Percentiles rank a stretch among this genome's conserved stretches.
phyloP scores from a whole-genome alignment of 148 eudicot species.

The Agrostemma githago region DNA sequence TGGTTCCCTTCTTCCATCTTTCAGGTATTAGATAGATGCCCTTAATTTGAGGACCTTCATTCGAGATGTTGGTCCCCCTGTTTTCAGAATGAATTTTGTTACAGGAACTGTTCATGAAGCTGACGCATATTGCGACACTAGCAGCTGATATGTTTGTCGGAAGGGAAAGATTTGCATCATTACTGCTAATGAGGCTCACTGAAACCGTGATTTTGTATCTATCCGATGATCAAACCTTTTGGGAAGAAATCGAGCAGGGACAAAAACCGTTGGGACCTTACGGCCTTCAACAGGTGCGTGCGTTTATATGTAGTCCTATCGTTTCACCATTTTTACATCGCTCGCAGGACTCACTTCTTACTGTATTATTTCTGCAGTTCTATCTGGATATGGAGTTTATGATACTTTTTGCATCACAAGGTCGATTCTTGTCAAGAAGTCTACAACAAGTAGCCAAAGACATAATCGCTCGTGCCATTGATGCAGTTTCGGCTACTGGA shows the following conservation, averaged over 20 bases:
- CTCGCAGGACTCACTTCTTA: no score
- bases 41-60: no score
- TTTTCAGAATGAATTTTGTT: not conserved
- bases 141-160: conserved; percentile 89
- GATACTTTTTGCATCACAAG: conserved; percentile 90
- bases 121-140: conserved; percentile 55
- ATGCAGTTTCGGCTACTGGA: conserved; percentile 69
- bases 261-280: conserved; percentile 64
- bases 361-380: conserved; percentile 44
- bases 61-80: no score
- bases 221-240: conserved; percentile 82
- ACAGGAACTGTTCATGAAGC: conserved; percentile 70
- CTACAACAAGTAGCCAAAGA: conserved; percentile 80
- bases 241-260: conserved; percentile 84
- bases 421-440: conserved; percentile 88
- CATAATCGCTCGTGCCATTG: conserved; percentile 74
- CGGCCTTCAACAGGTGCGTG: conserved; percentile 91
- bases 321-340: no score
- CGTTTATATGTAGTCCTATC: no score
- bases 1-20: conserved; percentile 91
- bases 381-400: conserved; percentile 98
- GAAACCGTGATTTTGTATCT: conserved; percentile 88
- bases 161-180: conserved; percentile 80
- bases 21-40: conserved; percentile 41
- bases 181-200: conserved; percentile 84